These are phyloP conservation scores for Cytidiella melzeri DNA, from an alignment of 768 basidiomycete species.

Conservation along the genomic window DNA sequence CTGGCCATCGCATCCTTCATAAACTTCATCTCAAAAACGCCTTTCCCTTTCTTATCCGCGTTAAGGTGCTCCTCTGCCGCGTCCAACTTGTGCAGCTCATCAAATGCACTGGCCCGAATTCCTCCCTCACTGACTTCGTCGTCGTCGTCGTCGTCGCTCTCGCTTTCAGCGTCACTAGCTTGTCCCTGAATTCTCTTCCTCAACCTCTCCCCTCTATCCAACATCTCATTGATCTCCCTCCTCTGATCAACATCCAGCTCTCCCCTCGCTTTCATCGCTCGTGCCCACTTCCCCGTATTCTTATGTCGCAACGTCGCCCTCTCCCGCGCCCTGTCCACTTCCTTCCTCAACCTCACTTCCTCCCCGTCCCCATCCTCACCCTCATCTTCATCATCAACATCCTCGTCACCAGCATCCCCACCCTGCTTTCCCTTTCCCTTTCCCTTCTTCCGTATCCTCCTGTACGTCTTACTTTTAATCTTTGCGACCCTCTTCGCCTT, in stretches of 20 bases:
- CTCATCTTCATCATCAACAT: slow-evolving; percentile 45
- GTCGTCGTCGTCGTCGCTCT: slow-evolving; percentile 38
- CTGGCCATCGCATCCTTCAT: slow-evolving; percentile 90
- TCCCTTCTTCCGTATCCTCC: slow-evolving; percentile 77
- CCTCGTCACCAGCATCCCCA: slow-evolving; percentile 43
- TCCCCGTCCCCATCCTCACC: slow-evolving; percentile 41
- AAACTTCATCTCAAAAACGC: slow-evolving; percentile 95
- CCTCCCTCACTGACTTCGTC: slow-evolving; percentile 34
- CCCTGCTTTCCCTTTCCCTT: slow-evolving; percentile 50
- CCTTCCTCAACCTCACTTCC: slow-evolving; percentile 54
- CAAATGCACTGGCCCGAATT: slow-evolving; percentile 66
- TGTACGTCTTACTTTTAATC: slow-evolving; percentile 94
- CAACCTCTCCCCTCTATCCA: slow-evolving; percentile 75
- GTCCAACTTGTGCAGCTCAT: slow-evolving; percentile 53
- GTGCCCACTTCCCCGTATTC: slow-evolving; percentile 84
- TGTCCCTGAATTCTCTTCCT: slow-evolving; percentile 69
- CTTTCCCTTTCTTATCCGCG: slow-evolving; percentile 45
- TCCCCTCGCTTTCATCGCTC: slow-evolving; percentile 61
- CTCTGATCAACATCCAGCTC: slow-evolving; percentile 60
- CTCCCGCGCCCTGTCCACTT: slow-evolving; percentile 79
- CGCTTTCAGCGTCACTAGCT: slow-evolving; percentile 45
- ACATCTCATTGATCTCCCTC: slow-evolving; percentile 78
- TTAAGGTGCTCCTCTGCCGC: slow-evolving; percentile 18
- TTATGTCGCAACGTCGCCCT: slow-evolving; percentile 87
- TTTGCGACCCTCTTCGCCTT: slow-evolving; percentile 88